A percentile compares a stretch with the other conserved stretches of the same genome.
Evolutionary conservation across 2,329 filamentous ascomycete species (phyloP).

Genomic region (Xylariaceae sp.): DNA sequence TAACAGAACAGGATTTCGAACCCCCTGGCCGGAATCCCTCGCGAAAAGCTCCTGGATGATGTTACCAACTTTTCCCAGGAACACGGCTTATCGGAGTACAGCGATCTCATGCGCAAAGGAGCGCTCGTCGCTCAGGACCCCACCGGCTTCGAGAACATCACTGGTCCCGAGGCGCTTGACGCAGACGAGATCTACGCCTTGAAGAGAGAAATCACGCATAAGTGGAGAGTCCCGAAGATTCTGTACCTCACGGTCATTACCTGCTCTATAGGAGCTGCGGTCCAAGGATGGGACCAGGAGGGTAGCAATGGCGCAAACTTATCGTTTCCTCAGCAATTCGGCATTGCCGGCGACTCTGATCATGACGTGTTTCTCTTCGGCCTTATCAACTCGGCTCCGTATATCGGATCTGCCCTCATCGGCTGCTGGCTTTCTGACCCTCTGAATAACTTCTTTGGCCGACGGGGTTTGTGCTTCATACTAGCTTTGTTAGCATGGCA

Average conservation of each 20-base stretch:
- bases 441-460: slow-evolving; percentile 68
- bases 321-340: slow-evolving; percentile 46
- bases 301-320: slow-evolving; percentile 69
- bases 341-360: slow-evolving; percentile 34
- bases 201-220: slow-evolving; percentile 61
- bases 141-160: slow-evolving; percentile 48
- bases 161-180: slow-evolving; percentile 42
- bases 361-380: slow-evolving; percentile 63
- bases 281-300: slow-evolving; percentile 71
- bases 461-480: slow-evolving; percentile 51
- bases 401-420: slow-evolving; percentile 67
- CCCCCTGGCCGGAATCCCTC: slow-evolving; percentile 57
- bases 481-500: not conserved
- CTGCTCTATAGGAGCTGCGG: slow-evolving; percentile 53
- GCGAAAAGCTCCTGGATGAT: slow-evolving; percentile 51
- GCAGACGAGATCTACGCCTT: slow-evolving; percentile 59
- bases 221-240: slow-evolving; percentile 67
- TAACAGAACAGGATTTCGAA: slow-evolving; percentile 52
- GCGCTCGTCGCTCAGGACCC: slow-evolving; percentile 44
- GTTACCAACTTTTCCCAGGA: slow-evolving; percentile 42
- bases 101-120: slow-evolving; percentile 25
- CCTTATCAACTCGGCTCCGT: slow-evolving; percentile 61
- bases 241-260: slow-evolving; percentile 65
- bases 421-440: slow-evolving; percentile 74
- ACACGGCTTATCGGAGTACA: slow-evolving; percentile 19